Evolutionary conservation across 176 grass and related monocot species (phyloP).

Genomic region (Phoenix dactylifera): DNA sequence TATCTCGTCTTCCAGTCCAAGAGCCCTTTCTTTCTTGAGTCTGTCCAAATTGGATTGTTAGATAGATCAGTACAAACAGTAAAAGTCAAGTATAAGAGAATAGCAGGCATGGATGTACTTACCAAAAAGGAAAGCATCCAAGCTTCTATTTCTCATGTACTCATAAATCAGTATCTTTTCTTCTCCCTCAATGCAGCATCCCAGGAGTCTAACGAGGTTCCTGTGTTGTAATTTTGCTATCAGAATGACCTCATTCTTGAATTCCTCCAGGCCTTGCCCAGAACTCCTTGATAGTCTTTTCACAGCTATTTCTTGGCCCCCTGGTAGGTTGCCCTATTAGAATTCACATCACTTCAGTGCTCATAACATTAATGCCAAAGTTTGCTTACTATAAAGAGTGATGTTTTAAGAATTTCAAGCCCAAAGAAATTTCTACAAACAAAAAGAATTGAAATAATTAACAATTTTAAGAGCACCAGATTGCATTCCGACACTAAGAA

Average conservation of each 20-base stretch:
- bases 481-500: too few relatives aligned
- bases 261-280: conserved; percentile 32
- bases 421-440: too few relatives aligned
- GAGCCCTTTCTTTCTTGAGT: conserved; percentile 18
- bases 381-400: too few relatives aligned
- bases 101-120: neutral
- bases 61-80: neutral
- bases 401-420: too few relatives aligned
- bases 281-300: conserved; percentile 33
- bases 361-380: too few relatives aligned
- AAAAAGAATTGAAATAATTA: too few relatives aligned
- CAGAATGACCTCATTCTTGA: conserved; percentile 40
- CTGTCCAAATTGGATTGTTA: neutral
- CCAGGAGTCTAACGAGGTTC: conserved; percentile 35
- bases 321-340: conserved; percentile 20
- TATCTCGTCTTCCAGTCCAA: conserved; percentile 40
- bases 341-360: too few relatives aligned
- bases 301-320: conserved; percentile 30
- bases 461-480: too few relatives aligned
- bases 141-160: conserved; percentile 35
- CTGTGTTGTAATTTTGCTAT: conserved; percentile 37
- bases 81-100: neutral
- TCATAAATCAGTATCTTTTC: conserved; percentile 33
- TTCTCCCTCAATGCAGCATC: conserved; percentile 29
- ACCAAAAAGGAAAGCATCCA: conserved; percentile 38